A percentile compares a stretch with the other conserved stretches of the same genome.
Evolutionary conservation across 495 filamentous ascomycete species (phyloP).

Genomic region (Podospora pseudocomata): DNA sequence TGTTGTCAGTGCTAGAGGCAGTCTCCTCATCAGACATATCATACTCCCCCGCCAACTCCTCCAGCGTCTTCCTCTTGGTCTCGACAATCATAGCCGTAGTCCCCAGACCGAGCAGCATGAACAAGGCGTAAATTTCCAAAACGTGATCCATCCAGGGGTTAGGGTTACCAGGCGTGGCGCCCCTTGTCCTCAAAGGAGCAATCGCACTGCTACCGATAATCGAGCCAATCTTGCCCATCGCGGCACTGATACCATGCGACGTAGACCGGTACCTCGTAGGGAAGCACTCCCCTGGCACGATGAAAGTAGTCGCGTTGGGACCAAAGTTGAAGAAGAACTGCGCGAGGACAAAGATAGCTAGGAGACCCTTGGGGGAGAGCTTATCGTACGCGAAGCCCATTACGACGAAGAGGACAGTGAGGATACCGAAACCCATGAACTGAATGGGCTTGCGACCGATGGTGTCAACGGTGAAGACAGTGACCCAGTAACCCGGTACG

Average conservation of each 20-base stretch:
- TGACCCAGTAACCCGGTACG: constrained; percentile 76
- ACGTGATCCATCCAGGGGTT: constrained; percentile 75
- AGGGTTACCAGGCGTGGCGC: constrained; percentile 38
- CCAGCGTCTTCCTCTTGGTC: constrained; percentile 68
- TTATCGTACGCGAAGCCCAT: constrained; percentile 67
- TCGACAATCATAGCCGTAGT: constrained; percentile 67
- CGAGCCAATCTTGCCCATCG: constrained; percentile 57
- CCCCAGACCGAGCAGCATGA: constrained; percentile 70
- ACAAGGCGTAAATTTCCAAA: constrained; percentile 74
- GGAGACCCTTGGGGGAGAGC: constrained; percentile 49
- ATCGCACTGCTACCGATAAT: constrained; percentile 55
- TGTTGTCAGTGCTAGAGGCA: neutral
- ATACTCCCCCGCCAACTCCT: constrained; percentile 54
- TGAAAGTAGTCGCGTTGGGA: constrained; percentile 86
- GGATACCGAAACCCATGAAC: constrained; percentile 66
- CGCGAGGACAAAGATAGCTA: constrained; percentile 75
- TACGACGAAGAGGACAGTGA: constrained; percentile 67
- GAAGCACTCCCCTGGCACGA: constrained; percentile 86
- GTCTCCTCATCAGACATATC: constrained; percentile 17
- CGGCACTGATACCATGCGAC: constrained; percentile 80
- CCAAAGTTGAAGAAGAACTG: constrained; percentile 71
- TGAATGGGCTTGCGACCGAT: constrained; percentile 80
- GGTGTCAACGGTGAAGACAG: constrained; percentile 64
- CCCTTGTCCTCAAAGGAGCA: constrained; percentile 47
- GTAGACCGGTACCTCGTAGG: constrained; percentile 83